A percentile compares a stretch with the other conserved stretches of the same genome.
phyloP scores from a whole-genome alignment of 129 eudicot genomes.

The sunflower (Helianthus annuus) region HanXRQr2.0-SUNRISE NC_035446.2:145451567-145452066 shows the following conservation, averaged over 20 bases:
- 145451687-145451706: background rate
- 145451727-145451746: constrained; percentile 24
- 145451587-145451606: constrained; percentile 14
- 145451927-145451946: constrained; percentile 80
- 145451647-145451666: background rate
- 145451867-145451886: constrained; percentile 34
- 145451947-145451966: constrained; percentile 45
- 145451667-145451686: background rate
- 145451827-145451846: constrained; percentile 57
- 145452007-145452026: background rate
- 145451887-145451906: constrained; percentile 47
- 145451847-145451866: constrained; percentile 53
- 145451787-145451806: constrained; percentile 53
- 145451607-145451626: background rate
- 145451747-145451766: constrained; percentile 74
- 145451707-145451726: background rate
- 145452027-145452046: background rate
- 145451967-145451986: background rate
- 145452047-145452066: background rate
- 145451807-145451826: constrained; percentile 53
- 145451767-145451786: constrained; percentile 55
- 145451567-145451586: constrained; percentile 13
- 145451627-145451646: background rate
- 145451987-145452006: background rate
- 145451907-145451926: constrained; percentile 68